phyloP scores from a whole-genome alignment of 208 protist species.

The Trypanosoma scelopori region DNA sequence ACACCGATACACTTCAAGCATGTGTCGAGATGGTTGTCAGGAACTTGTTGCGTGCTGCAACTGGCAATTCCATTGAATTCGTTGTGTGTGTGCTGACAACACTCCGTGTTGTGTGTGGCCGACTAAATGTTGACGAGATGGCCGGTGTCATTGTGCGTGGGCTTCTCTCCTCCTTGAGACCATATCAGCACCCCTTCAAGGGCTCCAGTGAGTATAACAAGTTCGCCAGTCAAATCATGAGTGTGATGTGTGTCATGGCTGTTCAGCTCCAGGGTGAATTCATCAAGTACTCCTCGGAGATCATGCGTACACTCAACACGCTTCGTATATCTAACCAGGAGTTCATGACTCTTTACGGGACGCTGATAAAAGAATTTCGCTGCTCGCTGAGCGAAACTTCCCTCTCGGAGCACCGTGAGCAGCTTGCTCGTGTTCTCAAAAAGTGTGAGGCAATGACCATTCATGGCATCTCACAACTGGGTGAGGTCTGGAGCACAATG shows the following conservation, averaged over 20 bases:
- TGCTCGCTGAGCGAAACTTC: constrained; percentile 39
- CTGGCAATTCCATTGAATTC: constrained; percentile 53
- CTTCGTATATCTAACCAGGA: constrained; percentile 57
- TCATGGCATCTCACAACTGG: constrained; percentile 49
- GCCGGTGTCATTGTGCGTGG: constrained; percentile 80
- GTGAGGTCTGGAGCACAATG: constrained; percentile 59
- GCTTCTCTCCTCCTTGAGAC: constrained; percentile 47
- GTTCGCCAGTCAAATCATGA: constrained; percentile 66
- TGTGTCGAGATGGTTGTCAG: constrained; percentile 56
- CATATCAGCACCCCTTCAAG: not conserved
- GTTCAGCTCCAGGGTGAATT: constrained; percentile 73
- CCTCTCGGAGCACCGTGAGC: constrained; percentile 42
- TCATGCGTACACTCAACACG: constrained; percentile 69
- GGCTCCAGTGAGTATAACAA: constrained; percentile 18
- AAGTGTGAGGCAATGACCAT: constrained; percentile 58
- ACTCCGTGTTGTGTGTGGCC: constrained; percentile 66
- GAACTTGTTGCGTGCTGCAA: constrained; percentile 59
- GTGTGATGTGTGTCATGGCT: constrained; percentile 66
- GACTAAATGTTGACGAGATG: constrained; percentile 71
- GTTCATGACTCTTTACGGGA: constrained; percentile 60
- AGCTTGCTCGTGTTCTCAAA: constrained; percentile 52
- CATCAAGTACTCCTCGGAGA: constrained; percentile 70
- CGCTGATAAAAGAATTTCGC: constrained; percentile 40
- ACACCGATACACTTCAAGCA: constrained; percentile 59
- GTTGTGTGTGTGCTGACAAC: constrained; percentile 46